Evolutionary conservation across 805 yeast genomes (phyloP).

Genomic region (Spathaspora hagerdaliae): DNA sequence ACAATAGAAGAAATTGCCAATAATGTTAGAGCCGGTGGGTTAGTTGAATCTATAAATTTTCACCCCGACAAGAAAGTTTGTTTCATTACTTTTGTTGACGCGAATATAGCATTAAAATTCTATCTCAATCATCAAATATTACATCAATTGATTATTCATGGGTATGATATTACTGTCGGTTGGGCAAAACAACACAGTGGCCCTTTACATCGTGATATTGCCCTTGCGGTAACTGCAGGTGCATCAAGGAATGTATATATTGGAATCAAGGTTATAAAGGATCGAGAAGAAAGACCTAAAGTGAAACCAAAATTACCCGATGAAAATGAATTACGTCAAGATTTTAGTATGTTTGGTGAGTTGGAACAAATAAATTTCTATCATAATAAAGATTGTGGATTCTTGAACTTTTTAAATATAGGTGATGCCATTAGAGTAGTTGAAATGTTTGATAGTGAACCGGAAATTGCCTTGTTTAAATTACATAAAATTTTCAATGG

Average conservation of each 20-base stretch:
- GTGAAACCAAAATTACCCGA: conserved; percentile 23
- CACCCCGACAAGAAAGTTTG: conserved; percentile 55
- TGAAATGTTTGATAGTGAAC: conserved; percentile 44
- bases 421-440: conserved; percentile 61
- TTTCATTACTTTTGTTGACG: conserved; percentile 65
- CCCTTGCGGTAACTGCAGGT: conserved; percentile 64
- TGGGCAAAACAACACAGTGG: conserved; percentile 72
- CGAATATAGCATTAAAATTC: conserved; percentile 63
- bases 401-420: conserved; percentile 66
- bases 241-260: conserved; percentile 77
- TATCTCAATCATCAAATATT: conserved; percentile 53
- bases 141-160: conserved; percentile 59
- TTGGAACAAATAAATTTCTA: conserved; percentile 74
- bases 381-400: conserved; percentile 68
- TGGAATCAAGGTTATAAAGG: conserved; percentile 45
- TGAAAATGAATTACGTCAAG: conserved; percentile 50
- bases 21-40: conserved; percentile 70
- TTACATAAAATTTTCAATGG: conserved; percentile 54
- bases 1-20: conserved; percentile 73
- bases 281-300: conserved; percentile 8
- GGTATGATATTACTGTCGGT: conserved; percentile 58
- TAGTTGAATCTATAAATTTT: conserved; percentile 54
- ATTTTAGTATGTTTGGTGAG: conserved; percentile 63
- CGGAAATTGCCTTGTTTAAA: conserved; percentile 44
- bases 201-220: conserved; percentile 50